phyloP scores from a whole-genome alignment of 331 rosid species.

The Pyrus hybrid region DNA sequence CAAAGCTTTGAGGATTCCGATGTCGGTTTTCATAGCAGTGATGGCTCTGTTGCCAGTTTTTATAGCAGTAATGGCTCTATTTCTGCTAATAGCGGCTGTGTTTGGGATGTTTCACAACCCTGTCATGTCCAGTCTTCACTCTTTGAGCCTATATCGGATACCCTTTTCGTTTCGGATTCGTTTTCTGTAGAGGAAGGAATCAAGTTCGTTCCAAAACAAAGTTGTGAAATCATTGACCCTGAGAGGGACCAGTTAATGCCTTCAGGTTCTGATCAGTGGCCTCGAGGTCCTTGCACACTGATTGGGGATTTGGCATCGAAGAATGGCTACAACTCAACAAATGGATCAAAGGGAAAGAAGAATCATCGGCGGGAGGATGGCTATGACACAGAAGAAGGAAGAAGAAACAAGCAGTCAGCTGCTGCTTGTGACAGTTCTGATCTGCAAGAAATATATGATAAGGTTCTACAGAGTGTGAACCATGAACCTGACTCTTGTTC shows the following conservation, averaged over 20 bases:
- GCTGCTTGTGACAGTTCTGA: slow-evolving; percentile 28
- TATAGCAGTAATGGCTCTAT: neutral
- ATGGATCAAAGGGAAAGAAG: slow-evolving; percentile 43
- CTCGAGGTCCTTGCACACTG: neutral
- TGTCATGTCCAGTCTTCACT: neutral
- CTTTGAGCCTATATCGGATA: neutral
- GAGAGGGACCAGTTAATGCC: neutral
- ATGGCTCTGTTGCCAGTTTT: neutral
- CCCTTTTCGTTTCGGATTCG: slow-evolving; percentile 14
- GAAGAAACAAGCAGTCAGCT: slow-evolving; percentile 55
- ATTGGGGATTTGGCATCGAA: neutral
- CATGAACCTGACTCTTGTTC: neutral
- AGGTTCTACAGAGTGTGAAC: slow-evolving; percentile 12
- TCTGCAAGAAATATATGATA: slow-evolving; percentile 44
- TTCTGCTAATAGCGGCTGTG: neutral
- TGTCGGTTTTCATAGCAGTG: neutral
- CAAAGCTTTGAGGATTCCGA: neutral
- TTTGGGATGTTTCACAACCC: neutral
- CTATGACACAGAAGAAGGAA: slow-evolving; percentile 30
- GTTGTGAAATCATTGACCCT: slow-evolving; percentile 14
- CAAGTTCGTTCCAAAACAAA: neutral
- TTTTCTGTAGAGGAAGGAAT: slow-evolving; percentile 3
- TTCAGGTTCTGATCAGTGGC: neutral
- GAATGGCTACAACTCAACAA: neutral
- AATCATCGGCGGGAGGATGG: slow-evolving; percentile 19